phyloP scores from a whole-genome alignment of 2,329 filamentous ascomycete genomes.

The Myriosclerotinia scirpicola region DNA sequence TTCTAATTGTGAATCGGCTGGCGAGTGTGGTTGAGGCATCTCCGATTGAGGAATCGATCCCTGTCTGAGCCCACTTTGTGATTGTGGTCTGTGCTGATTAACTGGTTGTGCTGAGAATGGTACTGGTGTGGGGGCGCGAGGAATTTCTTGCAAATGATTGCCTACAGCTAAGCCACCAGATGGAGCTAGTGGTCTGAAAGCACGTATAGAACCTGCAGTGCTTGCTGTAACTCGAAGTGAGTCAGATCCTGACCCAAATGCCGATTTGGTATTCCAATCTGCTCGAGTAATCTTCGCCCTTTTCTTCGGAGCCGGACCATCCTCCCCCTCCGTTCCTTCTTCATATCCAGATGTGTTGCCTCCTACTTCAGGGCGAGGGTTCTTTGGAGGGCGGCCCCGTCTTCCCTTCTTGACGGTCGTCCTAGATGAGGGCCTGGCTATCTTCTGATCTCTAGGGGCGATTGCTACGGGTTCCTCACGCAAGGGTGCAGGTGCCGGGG shows the following conservation, averaged over 20 bases:
- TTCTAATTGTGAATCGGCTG: slow-evolving; percentile 44
- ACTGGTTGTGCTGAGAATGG: slow-evolving; percentile 49
- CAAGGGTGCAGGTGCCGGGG: slow-evolving; percentile 26
- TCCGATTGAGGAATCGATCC: slow-evolving; percentile 56
- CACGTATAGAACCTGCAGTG: slow-evolving; percentile 82
- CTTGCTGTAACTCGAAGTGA: slow-evolving; percentile 88
- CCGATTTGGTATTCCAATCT: slow-evolving; percentile 68
- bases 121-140: slow-evolving; percentile 74
- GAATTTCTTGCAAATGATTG: slow-evolving; percentile 68
- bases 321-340: slow-evolving; percentile 51
- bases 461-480: slow-evolving; percentile 25
- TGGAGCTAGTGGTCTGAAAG: slow-evolving; percentile 70
- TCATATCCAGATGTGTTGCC: slow-evolving; percentile 77
- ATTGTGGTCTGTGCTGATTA: slow-evolving; percentile 29
- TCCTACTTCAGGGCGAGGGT: slow-evolving; percentile 39
- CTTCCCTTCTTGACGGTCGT: slow-evolving; percentile 36
- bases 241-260: slow-evolving; percentile 72
- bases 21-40: slow-evolving; percentile 40
- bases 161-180: slow-evolving; percentile 48
- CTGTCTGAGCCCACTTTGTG: slow-evolving; percentile 56
- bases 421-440: slow-evolving; percentile 37
- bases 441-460: slow-evolving; percentile 30
- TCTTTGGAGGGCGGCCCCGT: slow-evolving; percentile 30
- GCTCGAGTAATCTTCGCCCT: slow-evolving; percentile 75
- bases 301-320: slow-evolving; percentile 57